Evolutionary conservation across 2,329 filamentous ascomycete genomes (phyloP).

Genomic region (Arthroderma uncinatum): DNA sequence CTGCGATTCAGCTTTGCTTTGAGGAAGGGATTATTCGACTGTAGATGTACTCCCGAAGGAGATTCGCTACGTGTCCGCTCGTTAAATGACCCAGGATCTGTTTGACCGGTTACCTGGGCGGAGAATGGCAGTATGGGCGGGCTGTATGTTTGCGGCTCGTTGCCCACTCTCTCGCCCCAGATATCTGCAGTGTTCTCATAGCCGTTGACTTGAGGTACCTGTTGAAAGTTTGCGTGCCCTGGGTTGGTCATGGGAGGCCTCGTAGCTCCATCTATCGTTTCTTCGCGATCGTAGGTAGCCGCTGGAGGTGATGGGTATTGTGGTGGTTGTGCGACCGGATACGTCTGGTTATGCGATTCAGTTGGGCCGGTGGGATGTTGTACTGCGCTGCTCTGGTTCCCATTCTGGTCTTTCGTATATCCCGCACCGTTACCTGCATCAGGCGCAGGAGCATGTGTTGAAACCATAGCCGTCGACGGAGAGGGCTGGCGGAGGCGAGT

Average conservation of each 20-base stretch:
- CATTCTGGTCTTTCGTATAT: not conserved
- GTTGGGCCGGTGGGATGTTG: not conserved
- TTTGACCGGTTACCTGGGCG: not conserved
- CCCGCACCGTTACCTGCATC: not conserved
- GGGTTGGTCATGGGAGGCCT: not conserved
- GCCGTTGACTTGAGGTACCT: not conserved
- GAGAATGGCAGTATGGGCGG: not conserved
- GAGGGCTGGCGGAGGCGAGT: not conserved
- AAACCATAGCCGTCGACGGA: not conserved
- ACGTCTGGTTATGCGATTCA: not conserved
- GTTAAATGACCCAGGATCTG: not conserved
- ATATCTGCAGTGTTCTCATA: not conserved
- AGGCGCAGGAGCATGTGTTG: not conserved
- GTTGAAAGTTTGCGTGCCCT: not conserved
- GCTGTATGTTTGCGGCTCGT: not conserved
- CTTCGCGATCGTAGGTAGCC: not conserved
- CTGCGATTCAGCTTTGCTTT: slow-evolving; percentile 19
- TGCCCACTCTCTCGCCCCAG: not conserved
- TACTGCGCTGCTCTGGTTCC: not conserved
- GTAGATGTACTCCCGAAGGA: slow-evolving; percentile 16
- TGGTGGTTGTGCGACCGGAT: not conserved
- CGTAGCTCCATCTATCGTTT: not conserved
- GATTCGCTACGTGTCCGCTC: not conserved
- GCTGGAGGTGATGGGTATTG: not conserved
- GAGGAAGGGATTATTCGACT: slow-evolving; percentile 33